Evolutionary conservation across 805 yeast species (phyloP), one percentile per base, ranked within the genome.

Genomic region (Teunomyces tritomae): DNA sequence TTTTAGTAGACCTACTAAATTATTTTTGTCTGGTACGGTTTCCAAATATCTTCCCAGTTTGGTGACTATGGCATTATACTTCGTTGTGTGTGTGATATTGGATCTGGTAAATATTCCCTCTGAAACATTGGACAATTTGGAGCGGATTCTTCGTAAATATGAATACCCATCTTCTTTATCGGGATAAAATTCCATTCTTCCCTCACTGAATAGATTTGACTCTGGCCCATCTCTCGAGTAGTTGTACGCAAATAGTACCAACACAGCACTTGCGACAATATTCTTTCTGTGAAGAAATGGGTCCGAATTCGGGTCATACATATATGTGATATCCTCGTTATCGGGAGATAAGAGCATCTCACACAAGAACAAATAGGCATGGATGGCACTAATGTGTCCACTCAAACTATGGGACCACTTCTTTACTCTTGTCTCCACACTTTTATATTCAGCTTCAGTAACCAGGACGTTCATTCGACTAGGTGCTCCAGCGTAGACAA

Each of bases 271-370:
- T 1, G 71, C 76, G 26, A 77, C 57, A 14, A 70, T 67, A 51
- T 76, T 74, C 37, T 74, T 65, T 17, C 81, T 50, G 45, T 59
- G 64, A 32, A 58, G 47, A 34, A 74, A 55, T 4, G 80, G 76
- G 56, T 83, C 86, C 3, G 72, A 60, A 49, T 78, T 78, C 0
- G 82, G 77, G 42, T 76, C 72, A 60, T 80, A 81, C 14, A 66
- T 65, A 43, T 71, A 76, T 33, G 70, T 69, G 4, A 67, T 67
- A 35, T 76, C 78, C 36, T 64, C 68, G 20, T 77, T 82, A 53
- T 73, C 76, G n/a, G 81, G 83, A 8, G 74, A 69, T 39, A 84
- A 59, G 51, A 81, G 77, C 78, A 80, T 79, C 57, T 85, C 89
- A 66, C 79, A 80, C 26, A 85, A 57, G 47, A 83, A 71, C 53